Percentiles rank a stretch among this genome's conserved stretches.
Conservation (phyloP, 495 filamentous ascomycete species). For the Oidiodendron maius region DNA sequence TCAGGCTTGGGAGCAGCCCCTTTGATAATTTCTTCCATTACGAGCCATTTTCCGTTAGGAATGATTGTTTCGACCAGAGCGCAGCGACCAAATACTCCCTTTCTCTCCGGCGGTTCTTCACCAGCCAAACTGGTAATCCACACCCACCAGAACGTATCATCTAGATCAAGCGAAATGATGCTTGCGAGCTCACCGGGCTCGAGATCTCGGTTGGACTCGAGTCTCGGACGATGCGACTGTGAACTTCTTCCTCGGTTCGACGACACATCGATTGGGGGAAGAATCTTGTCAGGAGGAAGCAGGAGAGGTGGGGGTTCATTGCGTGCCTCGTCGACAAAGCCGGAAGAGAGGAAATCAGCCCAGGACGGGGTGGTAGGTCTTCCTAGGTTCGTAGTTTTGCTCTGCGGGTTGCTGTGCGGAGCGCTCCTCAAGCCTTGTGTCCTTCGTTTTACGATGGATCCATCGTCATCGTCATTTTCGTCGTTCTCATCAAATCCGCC, state of each 20-base stretch:
- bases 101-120: constrained; percentile 78
- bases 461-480: constrained; percentile 50
- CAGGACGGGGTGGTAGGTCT: constrained; percentile 86
- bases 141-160: constrained; percentile 99
- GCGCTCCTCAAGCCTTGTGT: constrained; percentile 39
- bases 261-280: constrained; percentile 67
- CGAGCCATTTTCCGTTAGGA: constrained; percentile 75
- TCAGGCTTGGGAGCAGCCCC: constrained; percentile 84
- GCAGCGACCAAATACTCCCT: constrained; percentile 90
- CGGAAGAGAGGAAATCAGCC: constrained; percentile 83
- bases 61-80: constrained; percentile 87
- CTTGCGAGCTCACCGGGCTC: constrained; percentile 93
- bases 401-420: constrained; percentile 52
- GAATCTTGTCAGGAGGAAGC: constrained; percentile 83
- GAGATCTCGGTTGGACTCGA: constrained; percentile 57
- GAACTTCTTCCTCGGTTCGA: constrained; percentile 70
- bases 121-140: constrained; percentile 96
- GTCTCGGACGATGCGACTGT: constrained; percentile 71
- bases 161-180: constrained; percentile 77
- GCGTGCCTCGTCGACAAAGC: constrained; percentile 70
- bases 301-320: constrained; percentile 53
- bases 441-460: constrained; percentile 15
- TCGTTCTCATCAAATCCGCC: constrained; percentile 67
- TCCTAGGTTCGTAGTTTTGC: constrained; percentile 53
- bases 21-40: constrained; percentile 94